phyloP scores from a whole-genome alignment of 2,329 filamentous ascomycete species.

The Colletotrichum sp. region DNA sequence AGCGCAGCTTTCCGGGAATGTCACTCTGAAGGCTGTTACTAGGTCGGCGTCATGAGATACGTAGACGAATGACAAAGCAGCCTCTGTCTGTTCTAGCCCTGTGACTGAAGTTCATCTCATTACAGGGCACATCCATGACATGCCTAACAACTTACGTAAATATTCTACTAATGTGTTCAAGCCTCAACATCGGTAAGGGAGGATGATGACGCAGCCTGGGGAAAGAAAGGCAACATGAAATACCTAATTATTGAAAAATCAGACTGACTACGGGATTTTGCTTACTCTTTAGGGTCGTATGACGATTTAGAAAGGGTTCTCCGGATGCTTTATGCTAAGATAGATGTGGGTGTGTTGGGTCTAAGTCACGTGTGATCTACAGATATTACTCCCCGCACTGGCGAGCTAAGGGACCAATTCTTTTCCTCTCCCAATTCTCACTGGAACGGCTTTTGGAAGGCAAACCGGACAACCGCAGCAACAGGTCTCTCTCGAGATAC shows the following conservation, averaged over 20 bases:
- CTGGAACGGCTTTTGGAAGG: neutral
- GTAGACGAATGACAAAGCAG: neutral
- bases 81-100: neutral
- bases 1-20: neutral
- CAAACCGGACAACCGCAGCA: neutral
- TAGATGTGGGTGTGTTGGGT: neutral
- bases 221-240: neutral
- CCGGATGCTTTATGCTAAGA: neutral
- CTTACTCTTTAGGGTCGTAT: too few species aligned
- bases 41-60: neutral
- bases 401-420: neutral
- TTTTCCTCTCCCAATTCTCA: neutral
- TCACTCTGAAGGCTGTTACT: neutral
- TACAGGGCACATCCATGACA: neutral
- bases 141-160: neutral
- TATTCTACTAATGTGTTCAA: neutral
- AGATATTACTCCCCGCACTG: neutral
- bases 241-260: neutral
- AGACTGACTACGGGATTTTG: neutral
- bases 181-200: neutral
- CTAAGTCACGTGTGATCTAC: neutral
- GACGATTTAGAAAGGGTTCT: neutral
- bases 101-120: neutral
- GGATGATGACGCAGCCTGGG: neutral
- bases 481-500: rapidly evolving